Evolutionary conservation across 1,284 basidiomycete species (phyloP), one percentile per base, ranked within the genome.

Genomic region (Ganoderma resinaceum): DNA sequence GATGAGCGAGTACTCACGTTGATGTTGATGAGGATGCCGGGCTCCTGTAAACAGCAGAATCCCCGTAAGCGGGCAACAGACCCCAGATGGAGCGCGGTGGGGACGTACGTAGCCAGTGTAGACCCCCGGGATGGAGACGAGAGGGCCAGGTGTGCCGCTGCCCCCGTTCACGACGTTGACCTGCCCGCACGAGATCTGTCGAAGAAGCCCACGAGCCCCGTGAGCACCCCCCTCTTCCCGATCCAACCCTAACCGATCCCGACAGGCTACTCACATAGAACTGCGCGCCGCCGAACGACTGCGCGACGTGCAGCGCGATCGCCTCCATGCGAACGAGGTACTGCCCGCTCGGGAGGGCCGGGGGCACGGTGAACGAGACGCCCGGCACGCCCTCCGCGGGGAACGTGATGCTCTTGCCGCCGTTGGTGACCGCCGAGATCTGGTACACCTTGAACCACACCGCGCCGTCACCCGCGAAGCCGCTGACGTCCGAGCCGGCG

Each of bases 241-340:
- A n/a, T 6, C 46, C 14, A 4, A 12, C n/a, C 2, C 23, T 38
- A 12, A 29, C 62, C n/a, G 37, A 20, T 31, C 2, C 62, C n/a
- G 37, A 20, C 38, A 6, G 9, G 18, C 2, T 3, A 66, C 75
- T 72, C 59, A 76, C 75, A 70, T 77, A 77, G 73, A 76, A 77
- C 68, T 77, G 76, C 26, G 76, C 76, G 35, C 76, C 76, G 42
- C 75, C 75, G 67, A 63, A 79, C 46, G 70, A 72, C 63, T 35
- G 58, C 11, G 75, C 75, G 64, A 73, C 73, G 66, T 75, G 75
- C 63, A 76, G 75, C 33, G 73, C 73, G 65, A 74, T 75, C 46
- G 83, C 78, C 72, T 87, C 85, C 74, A 83, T 81, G 61, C 85
- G 84, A 70, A 87, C 81, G 73, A 81, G 78, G 76, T 83, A 84